Evolutionary conservation across 495 filamentous ascomycete genomes (phyloP).

Genomic region (Daldinia bambusicola): DNA sequence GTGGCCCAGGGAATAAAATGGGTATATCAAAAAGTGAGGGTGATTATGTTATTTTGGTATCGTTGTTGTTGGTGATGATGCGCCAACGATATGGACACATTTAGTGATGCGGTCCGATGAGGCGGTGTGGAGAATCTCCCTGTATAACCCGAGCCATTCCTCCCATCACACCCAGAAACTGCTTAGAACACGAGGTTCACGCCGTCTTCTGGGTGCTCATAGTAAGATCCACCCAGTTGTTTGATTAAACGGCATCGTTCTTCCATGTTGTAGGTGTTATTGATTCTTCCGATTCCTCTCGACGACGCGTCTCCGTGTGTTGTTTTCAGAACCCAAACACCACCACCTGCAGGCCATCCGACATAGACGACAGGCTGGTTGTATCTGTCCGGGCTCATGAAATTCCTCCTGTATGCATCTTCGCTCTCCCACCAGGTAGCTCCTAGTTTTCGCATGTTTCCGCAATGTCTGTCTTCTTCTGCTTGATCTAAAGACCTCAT

Average conservation of each 20-base stretch:
- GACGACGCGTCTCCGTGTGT: constrained; percentile 30
- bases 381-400: constrained; percentile 26
- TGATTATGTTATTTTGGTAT: neutral
- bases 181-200: constrained; percentile 30
- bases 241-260: constrained; percentile 45
- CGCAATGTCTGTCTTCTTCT: constrained; percentile 39
- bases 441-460: constrained; percentile 42
- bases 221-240: constrained; percentile 43
- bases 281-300: constrained; percentile 36
- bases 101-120: neutral
- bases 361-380: constrained; percentile 30
- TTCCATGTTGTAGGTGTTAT: constrained; percentile 45
- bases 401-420: constrained; percentile 26
- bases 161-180: neutral
- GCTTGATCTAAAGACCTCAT: constrained; percentile 30
- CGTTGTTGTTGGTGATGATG: neutral
- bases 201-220: constrained; percentile 44
- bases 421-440: constrained; percentile 44
- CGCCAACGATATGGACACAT: neutral
- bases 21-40: constrained; percentile 2
- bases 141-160: constrained; percentile 7
- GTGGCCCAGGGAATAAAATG: constrained; percentile 4
- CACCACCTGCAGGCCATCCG: constrained; percentile 40
- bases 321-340: constrained; percentile 38
- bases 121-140: constrained; percentile 1